A percentile compares a stretch with the other conserved stretches of the same genome.
Evolutionary conservation across 306 rosid genomes (phyloP).

Genomic region (Cicer arietinum): DNA sequence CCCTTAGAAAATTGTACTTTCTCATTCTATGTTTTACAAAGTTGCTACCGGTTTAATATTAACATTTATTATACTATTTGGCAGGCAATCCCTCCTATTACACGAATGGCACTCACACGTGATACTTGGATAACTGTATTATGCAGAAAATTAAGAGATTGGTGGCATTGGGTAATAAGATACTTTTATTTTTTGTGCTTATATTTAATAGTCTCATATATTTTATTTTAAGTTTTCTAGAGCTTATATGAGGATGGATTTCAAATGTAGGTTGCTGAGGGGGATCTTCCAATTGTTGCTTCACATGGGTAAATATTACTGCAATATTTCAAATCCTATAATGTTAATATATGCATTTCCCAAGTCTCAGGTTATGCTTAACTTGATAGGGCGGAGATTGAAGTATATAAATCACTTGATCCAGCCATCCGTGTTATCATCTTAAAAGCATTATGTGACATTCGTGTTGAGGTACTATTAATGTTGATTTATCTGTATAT

Average conservation of each 20-base stretch:
- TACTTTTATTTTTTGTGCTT: conserved; percentile 40
- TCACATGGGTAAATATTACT: conserved; percentile 83
- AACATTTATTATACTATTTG: conserved; percentile 43
- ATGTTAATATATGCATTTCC: conserved; percentile 44
- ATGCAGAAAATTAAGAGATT: conserved; percentile 97
- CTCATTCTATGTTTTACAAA: conserved; percentile 36
- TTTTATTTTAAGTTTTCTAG: conserved; percentile 36
- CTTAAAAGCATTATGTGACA: conserved; percentile 97
- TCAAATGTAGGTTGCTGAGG: conserved; percentile 86
- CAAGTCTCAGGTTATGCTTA: conserved; percentile 47
- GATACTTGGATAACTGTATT: conserved; percentile 95
- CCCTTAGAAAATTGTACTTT: conserved; percentile 27
- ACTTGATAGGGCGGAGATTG: conserved; percentile 77
- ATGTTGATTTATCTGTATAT: conserved; percentile 27
- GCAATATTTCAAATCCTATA: conserved; percentile 34
- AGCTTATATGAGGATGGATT: conserved; percentile 48
- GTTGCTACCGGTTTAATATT: conserved; percentile 43
- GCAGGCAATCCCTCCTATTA: conserved; percentile 97
- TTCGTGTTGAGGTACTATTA: conserved; percentile 91
- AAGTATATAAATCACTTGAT: conserved; percentile 84
- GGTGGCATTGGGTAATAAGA: conserved; percentile 99
- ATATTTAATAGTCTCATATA: conserved; percentile 36
- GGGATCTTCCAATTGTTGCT: conserved; percentile 94
- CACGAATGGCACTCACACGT: conserved; percentile 96
- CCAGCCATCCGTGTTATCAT: conserved; percentile 90